A percentile compares a stretch with the other conserved stretches of the same genome.
phyloP scores from a whole-genome alignment of 2,329 filamentous ascomycete species.

The Hypoxylon sp. region DNA sequence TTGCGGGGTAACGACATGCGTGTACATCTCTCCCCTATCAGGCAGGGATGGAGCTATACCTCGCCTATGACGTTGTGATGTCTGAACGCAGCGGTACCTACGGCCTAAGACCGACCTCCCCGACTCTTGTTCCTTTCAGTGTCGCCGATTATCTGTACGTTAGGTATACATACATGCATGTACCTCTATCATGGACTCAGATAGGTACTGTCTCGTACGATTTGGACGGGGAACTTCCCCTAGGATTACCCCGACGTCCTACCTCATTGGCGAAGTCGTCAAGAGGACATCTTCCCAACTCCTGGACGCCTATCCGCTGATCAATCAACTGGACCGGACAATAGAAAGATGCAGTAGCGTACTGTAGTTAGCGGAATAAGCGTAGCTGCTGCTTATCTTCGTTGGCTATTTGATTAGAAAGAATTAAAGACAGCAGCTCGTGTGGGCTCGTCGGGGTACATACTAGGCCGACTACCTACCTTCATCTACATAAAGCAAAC shows the following conservation, averaged over 20 bases:
- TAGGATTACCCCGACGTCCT: slow-evolving; percentile 33
- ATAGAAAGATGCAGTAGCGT: slow-evolving; percentile 34
- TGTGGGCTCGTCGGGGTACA: slow-evolving; percentile 21
- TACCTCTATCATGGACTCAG: slow-evolving; percentile 1
- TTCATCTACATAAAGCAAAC: slow-evolving; percentile 39
- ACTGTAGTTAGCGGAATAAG: slow-evolving; percentile 17
- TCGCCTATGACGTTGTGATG: slow-evolving; percentile 43
- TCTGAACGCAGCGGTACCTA: slow-evolving; percentile 36
- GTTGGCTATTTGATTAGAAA: slow-evolving; percentile 30
- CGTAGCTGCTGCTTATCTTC: slow-evolving; percentile 16
- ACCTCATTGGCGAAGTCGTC: slow-evolving; percentile 51
- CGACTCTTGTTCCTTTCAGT: slow-evolving; percentile 4
- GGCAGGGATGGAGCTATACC: slow-evolving; percentile 32
- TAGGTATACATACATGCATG: slow-evolving; percentile 3
- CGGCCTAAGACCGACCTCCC: slow-evolving; percentile 1
- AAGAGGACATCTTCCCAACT: slow-evolving; percentile 26
- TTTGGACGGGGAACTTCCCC: slow-evolving; percentile 31
- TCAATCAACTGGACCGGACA: slow-evolving; percentile 36
- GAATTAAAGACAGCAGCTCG: slow-evolving; percentile 14
- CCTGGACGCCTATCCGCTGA: slow-evolving; percentile 22
- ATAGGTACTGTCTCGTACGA: slow-evolving; percentile 15
- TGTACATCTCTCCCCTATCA: slow-evolving; percentile 40
- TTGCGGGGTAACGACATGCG: slow-evolving; percentile 50
- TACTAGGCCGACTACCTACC: not conserved
- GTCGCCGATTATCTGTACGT: slow-evolving; percentile 1